A percentile compares a stretch with the other conserved stretches of the same genome.
These are phyloP conservation scores for Botrytis fragariae DNA, from an alignment of 2,329 filamentous ascomycete species.

Conservation along the genomic window DNA sequence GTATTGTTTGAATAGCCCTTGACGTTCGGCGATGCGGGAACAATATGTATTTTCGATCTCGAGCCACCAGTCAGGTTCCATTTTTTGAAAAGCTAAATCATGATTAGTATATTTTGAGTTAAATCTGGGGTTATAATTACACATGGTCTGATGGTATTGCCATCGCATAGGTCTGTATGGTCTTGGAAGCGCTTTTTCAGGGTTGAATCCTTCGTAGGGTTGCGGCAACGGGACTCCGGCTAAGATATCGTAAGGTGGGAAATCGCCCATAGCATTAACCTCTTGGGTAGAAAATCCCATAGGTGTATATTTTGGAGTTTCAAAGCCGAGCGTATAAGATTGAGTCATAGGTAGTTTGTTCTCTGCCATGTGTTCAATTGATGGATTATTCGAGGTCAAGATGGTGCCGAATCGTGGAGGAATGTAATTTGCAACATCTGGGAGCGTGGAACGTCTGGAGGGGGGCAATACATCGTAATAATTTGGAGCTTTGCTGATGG, in stretches of 20 bases:
- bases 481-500: slow-evolving; percentile 12
- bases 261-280: slow-evolving; percentile 67
- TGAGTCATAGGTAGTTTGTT: slow-evolving; percentile 30
- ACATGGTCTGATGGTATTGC: slow-evolving; percentile 89
- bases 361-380: slow-evolving; percentile 25
- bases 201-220: slow-evolving; percentile 63
- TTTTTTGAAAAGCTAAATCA: slow-evolving; percentile 65
- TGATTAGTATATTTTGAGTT: not conserved
- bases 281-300: slow-evolving; percentile 71
- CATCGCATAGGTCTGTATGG: slow-evolving; percentile 82
- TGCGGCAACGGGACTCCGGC: slow-evolving; percentile 71
- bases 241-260: slow-evolving; percentile 74
- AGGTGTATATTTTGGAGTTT: slow-evolving; percentile 50
- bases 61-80: slow-evolving; percentile 86
- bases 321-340: slow-evolving; percentile 32
- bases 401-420: slow-evolving; percentile 26
- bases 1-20: slow-evolving; percentile 61
- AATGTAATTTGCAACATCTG: slow-evolving; percentile 29
- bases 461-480: slow-evolving; percentile 31
- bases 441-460: slow-evolving; percentile 32
- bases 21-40: slow-evolving; percentile 65
- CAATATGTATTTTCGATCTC: slow-evolving; percentile 76
- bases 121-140: slow-evolving; percentile 49
- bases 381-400: slow-evolving; percentile 25
- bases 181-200: slow-evolving; percentile 64